Percentiles rank a stretch among this genome's conserved stretches.
These are phyloP conservation scores for Mariannaea sp. DNA, from an alignment of 2,329 filamentous ascomycete species.

Conservation along the genomic window DNA sequence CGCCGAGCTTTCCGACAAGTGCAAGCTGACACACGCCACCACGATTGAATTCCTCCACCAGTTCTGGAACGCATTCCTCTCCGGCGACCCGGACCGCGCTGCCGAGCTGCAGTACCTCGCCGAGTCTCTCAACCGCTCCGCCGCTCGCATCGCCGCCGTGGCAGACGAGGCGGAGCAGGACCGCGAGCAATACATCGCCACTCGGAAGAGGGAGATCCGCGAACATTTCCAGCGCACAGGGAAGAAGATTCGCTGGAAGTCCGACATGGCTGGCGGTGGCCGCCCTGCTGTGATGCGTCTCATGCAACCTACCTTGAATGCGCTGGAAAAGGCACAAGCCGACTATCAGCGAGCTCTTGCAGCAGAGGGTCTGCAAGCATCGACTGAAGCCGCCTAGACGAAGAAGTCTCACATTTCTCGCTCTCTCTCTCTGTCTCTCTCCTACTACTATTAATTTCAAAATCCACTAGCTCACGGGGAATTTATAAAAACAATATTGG, in stretches of 20 bases:
- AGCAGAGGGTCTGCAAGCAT: slow-evolving; percentile 60
- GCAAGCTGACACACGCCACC: slow-evolving; percentile 79
- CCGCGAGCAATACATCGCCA: slow-evolving; percentile 68
- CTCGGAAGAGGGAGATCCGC: slow-evolving; percentile 70
- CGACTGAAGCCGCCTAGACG: slow-evolving; percentile 47
- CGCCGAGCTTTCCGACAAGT: slow-evolving; percentile 61
- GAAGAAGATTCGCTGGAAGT: slow-evolving; percentile 72
- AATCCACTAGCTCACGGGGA: too few species aligned
- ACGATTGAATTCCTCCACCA: slow-evolving; percentile 96
- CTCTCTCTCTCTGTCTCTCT: too few species aligned
- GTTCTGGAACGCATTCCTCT: slow-evolving; percentile 93
- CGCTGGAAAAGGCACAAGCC: slow-evolving; percentile 70
- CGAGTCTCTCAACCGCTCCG: slow-evolving; percentile 78
- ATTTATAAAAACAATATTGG: too few species aligned
- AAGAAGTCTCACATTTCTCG: too few species aligned
- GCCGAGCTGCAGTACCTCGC: slow-evolving; percentile 80
- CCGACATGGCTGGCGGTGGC: slow-evolving; percentile 73
- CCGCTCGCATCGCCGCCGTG: slow-evolving; percentile 79
- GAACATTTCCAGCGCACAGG: slow-evolving; percentile 73
- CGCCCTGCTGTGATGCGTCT: slow-evolving; percentile 75
- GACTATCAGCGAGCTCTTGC: slow-evolving; percentile 74
- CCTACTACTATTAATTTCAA: too few species aligned
- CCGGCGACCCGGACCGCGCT: slow-evolving; percentile 80
- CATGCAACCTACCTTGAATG: slow-evolving; percentile 73
- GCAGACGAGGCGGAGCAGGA: slow-evolving; percentile 79